Evolutionary conservation across 2,329 filamentous ascomycete species (phyloP).

Genomic region (Monilinia laxa): DNA sequence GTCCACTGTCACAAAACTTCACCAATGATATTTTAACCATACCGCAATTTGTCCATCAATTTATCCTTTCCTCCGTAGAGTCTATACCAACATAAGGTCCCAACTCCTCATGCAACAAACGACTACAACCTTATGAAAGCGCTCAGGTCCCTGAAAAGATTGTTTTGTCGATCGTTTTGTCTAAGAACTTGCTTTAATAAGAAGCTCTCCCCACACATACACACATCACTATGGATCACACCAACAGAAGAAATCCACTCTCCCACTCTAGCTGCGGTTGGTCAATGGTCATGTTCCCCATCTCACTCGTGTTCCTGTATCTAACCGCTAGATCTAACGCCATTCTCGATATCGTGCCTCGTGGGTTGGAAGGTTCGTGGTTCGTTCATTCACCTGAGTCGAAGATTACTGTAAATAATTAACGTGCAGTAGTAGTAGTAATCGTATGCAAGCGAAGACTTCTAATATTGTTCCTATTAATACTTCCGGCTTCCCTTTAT

Average conservation of each 20-base stretch:
- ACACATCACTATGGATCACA: slow-evolving; percentile 1
- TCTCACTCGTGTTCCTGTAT: slow-evolving; percentile 10
- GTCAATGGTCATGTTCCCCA: slow-evolving; percentile 17
- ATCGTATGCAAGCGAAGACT: too few relatives aligned
- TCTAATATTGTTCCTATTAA: background rate
- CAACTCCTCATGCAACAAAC: too few relatives aligned
- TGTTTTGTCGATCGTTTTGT: slow-evolving; percentile 4
- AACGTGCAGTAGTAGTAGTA: background rate
- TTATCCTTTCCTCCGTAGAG: too few relatives aligned
- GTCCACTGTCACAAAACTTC: background rate
- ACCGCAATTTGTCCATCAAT: too few relatives aligned
- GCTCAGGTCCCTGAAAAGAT: slow-evolving; percentile 16
- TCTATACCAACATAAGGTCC: too few relatives aligned
- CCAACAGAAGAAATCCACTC: background rate
- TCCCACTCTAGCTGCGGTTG: background rate
- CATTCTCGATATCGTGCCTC: slow-evolving; percentile 7
- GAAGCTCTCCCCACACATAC: slow-evolving; percentile 13
- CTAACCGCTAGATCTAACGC: slow-evolving; percentile 17
- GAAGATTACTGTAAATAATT: background rate
- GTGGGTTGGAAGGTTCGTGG: slow-evolving; percentile 1
- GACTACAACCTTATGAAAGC: background rate
- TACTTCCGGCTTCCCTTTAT: background rate
- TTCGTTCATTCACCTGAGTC: slow-evolving; percentile 8
- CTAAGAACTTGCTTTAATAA: background rate
- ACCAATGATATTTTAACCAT: background rate